phyloP scores from a whole-genome alignment of 371 early-diverging fungal genomes.

The Rhizopus delemar region DNA sequence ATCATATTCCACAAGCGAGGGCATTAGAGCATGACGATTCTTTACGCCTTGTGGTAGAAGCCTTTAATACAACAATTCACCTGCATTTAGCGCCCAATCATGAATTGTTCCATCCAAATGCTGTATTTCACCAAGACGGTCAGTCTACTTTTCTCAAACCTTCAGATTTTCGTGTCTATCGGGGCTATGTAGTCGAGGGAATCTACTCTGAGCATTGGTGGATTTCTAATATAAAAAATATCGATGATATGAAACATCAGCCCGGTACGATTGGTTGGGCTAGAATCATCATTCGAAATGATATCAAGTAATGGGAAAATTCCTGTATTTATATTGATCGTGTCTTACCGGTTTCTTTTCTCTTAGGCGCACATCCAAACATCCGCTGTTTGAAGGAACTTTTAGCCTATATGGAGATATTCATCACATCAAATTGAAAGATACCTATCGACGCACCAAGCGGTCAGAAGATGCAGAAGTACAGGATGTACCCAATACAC shows the following conservation, averaged over 20 bases:
- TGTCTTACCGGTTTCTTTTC: not conserved
- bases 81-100: conserved; percentile 75
- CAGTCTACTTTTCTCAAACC: conserved; percentile 24
- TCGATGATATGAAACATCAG: conserved; percentile 33
- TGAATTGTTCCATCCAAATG: conserved; percentile 76
- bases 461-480: conserved; percentile 60
- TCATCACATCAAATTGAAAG: conserved; percentile 63
- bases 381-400: conserved; percentile 66
- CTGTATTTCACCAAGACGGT: conserved; percentile 40
- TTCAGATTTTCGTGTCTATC: conserved; percentile 42
- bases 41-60: conserved; percentile 61
- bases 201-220: conserved; percentile 36
- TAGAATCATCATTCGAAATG: conserved; percentile 63
- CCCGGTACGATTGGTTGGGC: conserved; percentile 67
- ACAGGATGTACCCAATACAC: not conserved
- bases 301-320: conserved; percentile 32
- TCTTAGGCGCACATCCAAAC: conserved; percentile 29
- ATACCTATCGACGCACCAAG: conserved; percentile 62
- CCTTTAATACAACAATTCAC: conserved; percentile 74
- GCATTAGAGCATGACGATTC: conserved; percentile 60
- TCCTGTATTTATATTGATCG: too few species aligned
- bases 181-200: conserved; percentile 38
- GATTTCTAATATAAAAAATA: conserved; percentile 36
- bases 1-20: conserved; percentile 27
- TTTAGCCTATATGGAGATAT: conserved; percentile 63